phyloP scores from a whole-genome alignment of 257 asterid species.

The Penstemon eatonii region DNA sequence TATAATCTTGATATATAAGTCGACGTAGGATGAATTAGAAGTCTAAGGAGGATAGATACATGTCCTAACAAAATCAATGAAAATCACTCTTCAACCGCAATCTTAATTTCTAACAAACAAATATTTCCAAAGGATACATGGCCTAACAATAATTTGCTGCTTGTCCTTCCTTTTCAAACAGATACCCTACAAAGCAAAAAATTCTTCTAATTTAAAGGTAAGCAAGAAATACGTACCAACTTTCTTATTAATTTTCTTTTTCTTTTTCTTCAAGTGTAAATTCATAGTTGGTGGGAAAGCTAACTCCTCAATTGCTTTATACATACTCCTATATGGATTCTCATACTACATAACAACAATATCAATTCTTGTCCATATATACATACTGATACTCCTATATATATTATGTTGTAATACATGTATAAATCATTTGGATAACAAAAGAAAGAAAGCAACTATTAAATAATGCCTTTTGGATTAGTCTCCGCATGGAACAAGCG shows the following conservation, averaged over 20 bases:
- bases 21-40: slow-evolving; percentile 17
- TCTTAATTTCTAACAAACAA: slow-evolving; percentile 7
- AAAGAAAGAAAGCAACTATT: slow-evolving; percentile 21
- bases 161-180: slow-evolving; percentile 64
- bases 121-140: slow-evolving; percentile 12
- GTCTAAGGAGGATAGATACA: slow-evolving; percentile 19
- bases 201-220: slow-evolving; percentile 42
- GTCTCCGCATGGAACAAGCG: slow-evolving; percentile 98
- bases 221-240: slow-evolving; percentile 42
- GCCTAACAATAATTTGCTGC: slow-evolving; percentile 42
- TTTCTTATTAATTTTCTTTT: slow-evolving; percentile 29
- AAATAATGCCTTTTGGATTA: slow-evolving; percentile 78
- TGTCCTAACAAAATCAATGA: slow-evolving; percentile 29
- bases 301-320: slow-evolving; percentile 63
- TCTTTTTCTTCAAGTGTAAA: slow-evolving; percentile 74
- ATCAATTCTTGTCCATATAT: not conserved
- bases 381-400: slow-evolving; percentile 1
- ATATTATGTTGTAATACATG: not conserved
- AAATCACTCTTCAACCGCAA: slow-evolving; percentile 55
- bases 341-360: slow-evolving; percentile 32
- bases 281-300: slow-evolving; percentile 62
- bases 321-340: slow-evolving; percentile 68
- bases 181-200: slow-evolving; percentile 23
- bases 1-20: not conserved
- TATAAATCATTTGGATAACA: slow-evolving; percentile 14